A percentile compares a stretch with the other conserved stretches of the same genome.
phyloP scores from a whole-genome alignment of 495 filamentous ascomycete genomes.

The Aspergillus cavernicola region DNA sequence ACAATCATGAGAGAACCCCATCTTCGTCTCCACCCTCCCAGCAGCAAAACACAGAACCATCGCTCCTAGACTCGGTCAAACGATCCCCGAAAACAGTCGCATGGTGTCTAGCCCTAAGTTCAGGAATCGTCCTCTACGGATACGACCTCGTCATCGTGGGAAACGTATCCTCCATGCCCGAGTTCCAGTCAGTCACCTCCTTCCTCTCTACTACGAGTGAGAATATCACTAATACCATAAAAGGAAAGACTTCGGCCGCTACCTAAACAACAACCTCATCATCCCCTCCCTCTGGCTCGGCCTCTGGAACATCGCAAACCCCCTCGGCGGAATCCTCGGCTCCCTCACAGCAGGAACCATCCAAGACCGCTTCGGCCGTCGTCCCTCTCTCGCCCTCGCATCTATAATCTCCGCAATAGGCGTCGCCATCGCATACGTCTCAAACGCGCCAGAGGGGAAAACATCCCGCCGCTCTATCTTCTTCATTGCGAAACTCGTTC shows the following conservation, averaged over 20 bases:
- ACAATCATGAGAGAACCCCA: neutral
- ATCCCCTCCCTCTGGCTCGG: conserved; percentile 46
- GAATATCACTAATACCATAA: conserved; percentile 2
- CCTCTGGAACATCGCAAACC: conserved; percentile 39
- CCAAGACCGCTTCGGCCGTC: conserved; percentile 41
- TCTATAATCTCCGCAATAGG: conserved; percentile 36
- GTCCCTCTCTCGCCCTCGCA: conserved; percentile 30
- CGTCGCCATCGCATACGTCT: conserved; percentile 33
- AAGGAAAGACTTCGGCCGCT: conserved; percentile 35
- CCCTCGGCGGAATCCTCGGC: conserved; percentile 42
- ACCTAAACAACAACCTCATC: conserved; percentile 32
- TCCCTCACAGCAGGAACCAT: conserved; percentile 33
- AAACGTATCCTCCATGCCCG: conserved; percentile 42
- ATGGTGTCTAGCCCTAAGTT: conserved; percentile 30
- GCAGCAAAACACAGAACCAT: neutral
- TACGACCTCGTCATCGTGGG: conserved; percentile 49
- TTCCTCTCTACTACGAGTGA: neutral
- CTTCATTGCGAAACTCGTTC: conserved; percentile 32
- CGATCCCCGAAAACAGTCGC: conserved; percentile 21
- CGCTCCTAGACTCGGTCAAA: conserved; percentile 5
- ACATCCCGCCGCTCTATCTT: conserved; percentile 28
- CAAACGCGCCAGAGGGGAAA: conserved; percentile 28
- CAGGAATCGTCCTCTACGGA: conserved; percentile 42
- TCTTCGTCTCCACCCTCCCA: neutral
- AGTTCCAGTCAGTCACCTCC: conserved; percentile 30